Evolutionary conservation across 306 rosid species (phyloP).

Genomic region (Acacia melanoxylon): DNA sequence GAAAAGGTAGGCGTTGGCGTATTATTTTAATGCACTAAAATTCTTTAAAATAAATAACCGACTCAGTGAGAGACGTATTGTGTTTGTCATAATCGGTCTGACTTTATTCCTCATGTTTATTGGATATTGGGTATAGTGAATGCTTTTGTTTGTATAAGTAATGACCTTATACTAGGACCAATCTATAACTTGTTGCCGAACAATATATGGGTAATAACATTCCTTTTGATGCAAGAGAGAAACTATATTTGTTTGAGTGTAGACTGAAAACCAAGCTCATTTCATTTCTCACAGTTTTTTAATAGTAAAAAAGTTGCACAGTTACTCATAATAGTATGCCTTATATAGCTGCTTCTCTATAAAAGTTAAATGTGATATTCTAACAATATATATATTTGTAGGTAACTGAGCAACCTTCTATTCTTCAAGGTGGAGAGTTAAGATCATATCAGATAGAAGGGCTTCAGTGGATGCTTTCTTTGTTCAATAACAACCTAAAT

Average conservation of each 20-base stretch:
- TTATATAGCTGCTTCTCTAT: constrained; percentile 19
- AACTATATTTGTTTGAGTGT: background rate
- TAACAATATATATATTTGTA: constrained; percentile 41
- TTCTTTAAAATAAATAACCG: constrained; percentile 12
- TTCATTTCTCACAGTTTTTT: background rate
- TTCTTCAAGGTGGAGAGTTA: constrained; percentile 94
- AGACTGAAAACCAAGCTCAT: background rate
- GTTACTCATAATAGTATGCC: background rate
- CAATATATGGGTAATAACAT: background rate
- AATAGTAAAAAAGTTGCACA: background rate
- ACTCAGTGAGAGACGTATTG: background rate
- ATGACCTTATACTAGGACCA: background rate
- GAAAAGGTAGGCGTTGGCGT: constrained; percentile 62
- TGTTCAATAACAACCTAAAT: constrained; percentile 92
- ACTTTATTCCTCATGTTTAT: background rate
- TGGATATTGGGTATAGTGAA: background rate
- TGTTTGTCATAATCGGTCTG: background rate
- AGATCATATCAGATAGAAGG: constrained; percentile 96
- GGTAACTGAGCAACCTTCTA: constrained; percentile 97
- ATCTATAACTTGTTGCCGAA: background rate
- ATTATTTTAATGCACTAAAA: constrained; percentile 14
- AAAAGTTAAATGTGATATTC: constrained; percentile 27
- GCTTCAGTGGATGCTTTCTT: constrained; percentile 97
- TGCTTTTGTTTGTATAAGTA: background rate
- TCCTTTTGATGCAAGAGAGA: background rate